Evolutionary conservation across 2,329 filamentous ascomycete genomes (phyloP), one percentile per base, ranked within the genome.

Genomic region (Scopulariopsis brevicaulis): DNA sequence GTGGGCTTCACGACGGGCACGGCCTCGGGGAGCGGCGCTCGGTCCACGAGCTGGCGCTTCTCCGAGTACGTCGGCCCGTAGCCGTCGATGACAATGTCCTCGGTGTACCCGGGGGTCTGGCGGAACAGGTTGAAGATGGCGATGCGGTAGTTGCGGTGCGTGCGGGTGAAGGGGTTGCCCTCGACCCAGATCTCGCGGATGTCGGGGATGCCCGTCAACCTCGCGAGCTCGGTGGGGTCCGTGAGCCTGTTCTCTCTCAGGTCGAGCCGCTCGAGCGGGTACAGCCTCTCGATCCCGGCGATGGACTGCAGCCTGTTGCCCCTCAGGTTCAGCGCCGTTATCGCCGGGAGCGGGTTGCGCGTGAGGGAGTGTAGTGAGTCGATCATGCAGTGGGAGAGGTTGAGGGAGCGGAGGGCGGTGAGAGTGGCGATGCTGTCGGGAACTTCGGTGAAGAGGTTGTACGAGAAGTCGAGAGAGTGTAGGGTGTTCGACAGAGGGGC

Each of bases 381-480:
- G 62, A 99, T 97, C 92, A 97, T 96, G 78, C 93, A 97, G 66
- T 96, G 89, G 4, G 93, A 96, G 28, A 99, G 78, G 66, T 99
- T 97, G 57, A 99, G 76, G 25, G 94, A 92, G 62, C 92, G 85
- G n/a, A 99, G 80, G 32, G 90, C 87, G 22, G 90, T 91, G 59
- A 99, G 77, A 11, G 84, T 89, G 14, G 92, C 87, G 59, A 99
- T 75, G 65, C 89, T 94, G 69, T 97, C 94, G 1, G 94, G 94
- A 57, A 97, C 87, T 69, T 96, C 89, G n/a, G 84, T 85, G 70
- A 99, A 96, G 35, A 96, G 83, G 67, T 99, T 99, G 55, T 85
- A 85, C 1, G 94, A 97, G 53, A 99, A 76, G 69, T 99, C 94
- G 57, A 99, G 79, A 0, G 94, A 97, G 67, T 93, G 89, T 32